These are phyloP conservation scores for Elaeagnus macrophylla DNA, from an alignment of 306 rosid species.

Conservation along the genomic window DNA sequence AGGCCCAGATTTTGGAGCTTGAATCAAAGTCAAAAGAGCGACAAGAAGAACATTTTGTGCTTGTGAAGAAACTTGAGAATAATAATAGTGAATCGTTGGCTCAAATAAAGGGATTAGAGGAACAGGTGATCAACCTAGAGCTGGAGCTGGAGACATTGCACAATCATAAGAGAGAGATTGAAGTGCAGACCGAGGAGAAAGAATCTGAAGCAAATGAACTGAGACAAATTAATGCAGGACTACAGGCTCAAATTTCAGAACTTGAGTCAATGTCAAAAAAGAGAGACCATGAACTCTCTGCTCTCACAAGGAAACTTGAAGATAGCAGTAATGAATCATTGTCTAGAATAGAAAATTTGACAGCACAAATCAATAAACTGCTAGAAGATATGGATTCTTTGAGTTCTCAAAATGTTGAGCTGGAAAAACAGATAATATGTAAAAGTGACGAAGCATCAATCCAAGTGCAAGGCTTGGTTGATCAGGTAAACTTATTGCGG, in stretches of 20 bases:
- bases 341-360: conserved; percentile 21
- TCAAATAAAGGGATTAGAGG: conserved; percentile 26
- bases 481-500: conserved; percentile 46
- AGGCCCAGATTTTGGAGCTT: conserved; percentile 41
- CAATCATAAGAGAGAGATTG: conserved; percentile 28
- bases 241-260: conserved; percentile 43
- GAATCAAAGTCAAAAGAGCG: not conserved
- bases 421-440: conserved; percentile 42
- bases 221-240: conserved; percentile 35
- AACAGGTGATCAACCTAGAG: conserved; percentile 20
- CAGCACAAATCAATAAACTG: conserved; percentile 19
- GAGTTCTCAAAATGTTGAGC: conserved; percentile 30
- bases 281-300: conserved; percentile 21
- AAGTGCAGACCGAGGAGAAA: conserved; percentile 23
- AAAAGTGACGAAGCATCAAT: conserved; percentile 47
- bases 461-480: conserved; percentile 38
- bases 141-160: conserved; percentile 24
- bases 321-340: conserved; percentile 15
- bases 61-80: conserved; percentile 16
- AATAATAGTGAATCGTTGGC: conserved; percentile 12
- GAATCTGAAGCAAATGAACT: conserved; percentile 42
- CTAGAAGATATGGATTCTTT: not conserved
- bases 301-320: conserved; percentile 18
- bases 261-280: conserved; percentile 1
- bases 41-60: conserved; percentile 22